phyloP scores from a whole-genome alignment of 2,329 filamentous ascomycete species.

The Penicillium sp. region DNA sequence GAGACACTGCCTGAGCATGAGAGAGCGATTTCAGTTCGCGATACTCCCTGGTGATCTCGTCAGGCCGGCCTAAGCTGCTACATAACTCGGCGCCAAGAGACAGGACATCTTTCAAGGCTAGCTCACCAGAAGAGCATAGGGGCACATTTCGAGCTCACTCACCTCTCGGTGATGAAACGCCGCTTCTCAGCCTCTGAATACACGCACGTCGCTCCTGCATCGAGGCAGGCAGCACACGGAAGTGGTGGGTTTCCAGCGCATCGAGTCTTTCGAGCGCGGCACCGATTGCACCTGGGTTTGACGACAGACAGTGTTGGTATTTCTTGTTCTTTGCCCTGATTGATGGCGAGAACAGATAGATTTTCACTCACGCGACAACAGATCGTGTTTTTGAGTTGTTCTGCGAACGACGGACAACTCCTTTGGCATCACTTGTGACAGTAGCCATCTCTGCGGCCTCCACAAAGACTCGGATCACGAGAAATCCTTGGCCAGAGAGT shows the following conservation, averaged over 20 bases:
- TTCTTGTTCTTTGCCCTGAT: not conserved
- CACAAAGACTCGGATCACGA: too few species aligned
- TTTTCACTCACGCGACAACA: conserved; percentile 23
- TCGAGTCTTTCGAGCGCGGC: conserved; percentile 32
- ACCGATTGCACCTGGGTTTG: conserved; percentile 31
- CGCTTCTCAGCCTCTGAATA: conserved; percentile 35
- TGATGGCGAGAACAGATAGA: too few species aligned
- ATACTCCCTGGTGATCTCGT: conserved; percentile 18
- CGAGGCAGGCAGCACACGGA: conserved; percentile 32
- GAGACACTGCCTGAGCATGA: not conserved
- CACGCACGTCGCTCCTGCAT: conserved; percentile 27
- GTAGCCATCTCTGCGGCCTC: too few species aligned
- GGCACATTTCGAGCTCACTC: not conserved
- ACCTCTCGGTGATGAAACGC: conserved; percentile 34
- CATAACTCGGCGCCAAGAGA: too few species aligned
- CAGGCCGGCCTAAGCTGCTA: not conserved
- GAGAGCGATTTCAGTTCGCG: conserved; percentile 25
- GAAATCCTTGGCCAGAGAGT: too few species aligned
- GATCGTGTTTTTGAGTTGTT: conserved; percentile 20
- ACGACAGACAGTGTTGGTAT: conserved; percentile 3
- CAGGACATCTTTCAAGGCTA: too few species aligned
- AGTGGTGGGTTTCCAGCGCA: conserved; percentile 31
- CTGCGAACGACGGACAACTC: conserved; percentile 13
- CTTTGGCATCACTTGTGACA: conserved; percentile 16
- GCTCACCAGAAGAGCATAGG: too few species aligned